phyloP scores from a whole-genome alignment of 495 filamentous ascomycete genomes.

The Glonium stellatum region DNA sequence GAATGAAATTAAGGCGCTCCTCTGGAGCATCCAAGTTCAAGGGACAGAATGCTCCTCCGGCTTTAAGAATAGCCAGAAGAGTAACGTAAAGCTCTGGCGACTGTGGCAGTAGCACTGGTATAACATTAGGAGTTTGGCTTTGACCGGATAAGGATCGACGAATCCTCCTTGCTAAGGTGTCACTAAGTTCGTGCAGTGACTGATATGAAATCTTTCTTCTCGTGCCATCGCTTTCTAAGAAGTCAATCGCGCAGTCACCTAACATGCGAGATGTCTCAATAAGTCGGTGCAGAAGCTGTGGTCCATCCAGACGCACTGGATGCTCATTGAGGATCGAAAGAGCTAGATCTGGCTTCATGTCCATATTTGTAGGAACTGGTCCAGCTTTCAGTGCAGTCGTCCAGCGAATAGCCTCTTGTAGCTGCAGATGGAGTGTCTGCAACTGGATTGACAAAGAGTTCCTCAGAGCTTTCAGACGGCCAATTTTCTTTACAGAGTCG shows the following conservation, averaged over 20 bases:
- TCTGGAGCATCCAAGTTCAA: slow-evolving; percentile 62
- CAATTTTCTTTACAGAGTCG: too few species aligned
- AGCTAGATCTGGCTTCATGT: slow-evolving; percentile 16
- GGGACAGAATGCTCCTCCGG: slow-evolving; percentile 74
- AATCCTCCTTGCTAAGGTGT: slow-evolving; percentile 27
- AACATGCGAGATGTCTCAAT: slow-evolving; percentile 35
- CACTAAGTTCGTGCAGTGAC: slow-evolving; percentile 51
- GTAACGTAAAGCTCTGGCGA: slow-evolving; percentile 63
- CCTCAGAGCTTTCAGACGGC: too few species aligned
- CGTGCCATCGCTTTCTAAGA: slow-evolving; percentile 42
- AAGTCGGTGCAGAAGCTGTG: slow-evolving; percentile 60
- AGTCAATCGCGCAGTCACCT: slow-evolving; percentile 51
- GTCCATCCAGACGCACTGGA: slow-evolving; percentile 50
- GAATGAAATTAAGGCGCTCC: slow-evolving; percentile 67
- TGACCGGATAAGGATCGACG: slow-evolving; percentile 1
- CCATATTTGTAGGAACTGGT: slow-evolving; percentile 1
- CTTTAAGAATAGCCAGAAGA: slow-evolving; percentile 64
- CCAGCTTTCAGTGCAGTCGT: slow-evolving; percentile 6
- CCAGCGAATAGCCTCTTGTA: neutral
- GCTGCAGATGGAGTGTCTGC: too few species aligned
- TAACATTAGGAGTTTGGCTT: slow-evolving; percentile 35
- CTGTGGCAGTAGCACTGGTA: slow-evolving; percentile 68
- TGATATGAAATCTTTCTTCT: slow-evolving; percentile 48
- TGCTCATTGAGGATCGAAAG: slow-evolving; percentile 58
- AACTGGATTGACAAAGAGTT: too few species aligned